Evolutionary conservation across 2,329 filamentous ascomycete genomes (phyloP), one percentile per base, ranked within the genome.

Genomic region (Clonostachys rosea): DNA sequence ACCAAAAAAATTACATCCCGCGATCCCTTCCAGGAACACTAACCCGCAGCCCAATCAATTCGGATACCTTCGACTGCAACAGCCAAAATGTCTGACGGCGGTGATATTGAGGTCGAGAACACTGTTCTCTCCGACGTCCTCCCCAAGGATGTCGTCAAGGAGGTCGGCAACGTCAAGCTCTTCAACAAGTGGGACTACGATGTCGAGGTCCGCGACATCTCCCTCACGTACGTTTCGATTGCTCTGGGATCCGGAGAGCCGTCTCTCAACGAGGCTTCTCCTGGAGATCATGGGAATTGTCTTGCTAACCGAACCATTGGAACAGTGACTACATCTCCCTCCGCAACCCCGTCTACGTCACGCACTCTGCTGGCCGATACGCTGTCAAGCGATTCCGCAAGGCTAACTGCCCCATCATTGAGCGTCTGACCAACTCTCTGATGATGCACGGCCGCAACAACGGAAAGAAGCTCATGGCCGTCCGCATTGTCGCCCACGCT

Each of bases 391-490:
- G 95, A 71, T 99, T 99, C 90, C 89, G 94, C 83, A 99, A 99
- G 87, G 94, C 95, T 73, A 95, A 97, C 85, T 99, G 94, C 89
- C 94, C 94, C 68, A 97, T 99, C 86, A 96, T 99, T 72, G 94
- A 99, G 89, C 92, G 94, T 74, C 87, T 99, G 66, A 99, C 94
- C 84, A 99, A 99, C 89, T 97, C 94, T 52, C 87, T 99, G 74
- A 99, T 99, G 95, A 97, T 97, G 92, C 96, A 99, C 87, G 94
- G 94, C 78, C 94, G 94, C 79, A 99, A 99, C 89, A 99, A 96
- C 89, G 94, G 94, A 78, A 99, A 99, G 89, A 99, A 99, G 90
- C 86, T 97, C 71, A 96, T 95, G 91, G 95, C 94, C 71, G 92
- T 97, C 75, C 91, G 94, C 78, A 99, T 99, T 64, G 91, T 99